A percentile compares a stretch with the other conserved stretches of the same genome.
phyloP scores from a whole-genome alignment of 2,329 filamentous ascomycete species.

The Sporothrix inflata region DNA sequence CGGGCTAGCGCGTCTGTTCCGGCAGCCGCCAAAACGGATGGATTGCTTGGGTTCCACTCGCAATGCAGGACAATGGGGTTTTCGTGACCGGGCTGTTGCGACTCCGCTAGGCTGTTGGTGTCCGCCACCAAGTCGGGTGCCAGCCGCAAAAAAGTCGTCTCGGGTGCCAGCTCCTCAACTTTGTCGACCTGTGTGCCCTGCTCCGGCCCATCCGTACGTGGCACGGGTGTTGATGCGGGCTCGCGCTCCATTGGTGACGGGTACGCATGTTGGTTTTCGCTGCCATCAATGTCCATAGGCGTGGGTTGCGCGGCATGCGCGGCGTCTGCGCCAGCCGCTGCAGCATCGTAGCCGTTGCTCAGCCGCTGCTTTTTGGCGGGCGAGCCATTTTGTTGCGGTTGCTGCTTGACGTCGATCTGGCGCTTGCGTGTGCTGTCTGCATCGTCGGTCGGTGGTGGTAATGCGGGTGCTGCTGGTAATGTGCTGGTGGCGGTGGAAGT shows the following conservation, averaged over 20 bases:
- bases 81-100: conserved; percentile 43
- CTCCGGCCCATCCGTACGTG: conserved; percentile 64
- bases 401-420: conserved; percentile 50
- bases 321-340: conserved; percentile 47
- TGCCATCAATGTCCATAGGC: conserved; percentile 64
- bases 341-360: conserved; percentile 63
- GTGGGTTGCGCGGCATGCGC: conserved; percentile 47
- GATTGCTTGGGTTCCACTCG: conserved; percentile 69
- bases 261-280: conserved; percentile 61
- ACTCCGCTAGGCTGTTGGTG: conserved; percentile 40
- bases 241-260: conserved; percentile 66
- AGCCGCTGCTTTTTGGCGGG: conserved; percentile 62
- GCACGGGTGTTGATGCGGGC: conserved; percentile 54
- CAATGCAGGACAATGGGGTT: conserved; percentile 68
- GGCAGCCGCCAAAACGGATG: conserved; percentile 67
- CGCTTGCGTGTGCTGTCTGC: conserved; percentile 56
- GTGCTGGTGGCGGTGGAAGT: conserved; percentile 17
- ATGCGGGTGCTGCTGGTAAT: conserved; percentile 35
- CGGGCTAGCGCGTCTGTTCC: conserved; percentile 72
- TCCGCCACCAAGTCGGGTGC: conserved; percentile 46
- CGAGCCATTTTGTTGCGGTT: conserved; percentile 56
- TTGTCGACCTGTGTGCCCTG: conserved; percentile 68
- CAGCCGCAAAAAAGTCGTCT: conserved; percentile 65
- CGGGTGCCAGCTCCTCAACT: conserved; percentile 60
- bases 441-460: conserved; percentile 41